A percentile compares a stretch with the other conserved stretches of the same genome.
Conservation (phyloP, 2,329 filamentous ascomycete genomes). For the Sporothrix curviconia region DNA sequence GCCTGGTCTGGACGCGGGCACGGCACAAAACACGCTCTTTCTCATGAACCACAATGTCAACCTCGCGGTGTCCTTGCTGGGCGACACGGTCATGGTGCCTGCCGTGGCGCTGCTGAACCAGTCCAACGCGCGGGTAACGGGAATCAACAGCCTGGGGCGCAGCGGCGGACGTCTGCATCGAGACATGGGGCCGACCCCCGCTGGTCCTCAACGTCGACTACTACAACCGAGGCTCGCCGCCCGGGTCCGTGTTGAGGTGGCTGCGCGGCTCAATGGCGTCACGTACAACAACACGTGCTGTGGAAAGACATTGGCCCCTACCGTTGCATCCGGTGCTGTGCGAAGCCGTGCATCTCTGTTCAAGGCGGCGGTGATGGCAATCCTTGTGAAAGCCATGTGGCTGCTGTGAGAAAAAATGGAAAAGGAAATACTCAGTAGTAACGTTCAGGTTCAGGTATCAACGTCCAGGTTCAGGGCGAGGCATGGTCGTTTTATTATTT, state of each 20-base stretch:
- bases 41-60: slow-evolving; percentile 91
- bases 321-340: neutral
- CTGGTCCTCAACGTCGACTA: slow-evolving; percentile 80
- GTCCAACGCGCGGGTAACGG: slow-evolving; percentile 63
- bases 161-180: slow-evolving; percentile 55
- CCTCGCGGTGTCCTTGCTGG: slow-evolving; percentile 62
- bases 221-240: slow-evolving; percentile 63
- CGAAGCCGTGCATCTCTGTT: neutral
- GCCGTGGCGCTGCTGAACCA: slow-evolving; percentile 62
- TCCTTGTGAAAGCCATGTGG: too few relatives aligned
- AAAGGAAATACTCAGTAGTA: neutral
- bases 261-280: slow-evolving; percentile 65
- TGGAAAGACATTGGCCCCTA: slow-evolving; percentile 31
- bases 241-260: slow-evolving; percentile 69
- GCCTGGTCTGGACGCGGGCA: slow-evolving; percentile 50
- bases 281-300: slow-evolving; percentile 58
- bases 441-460: too few relatives aligned
- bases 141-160: slow-evolving; percentile 60
- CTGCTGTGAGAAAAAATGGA: neutral
- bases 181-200: slow-evolving; percentile 60
- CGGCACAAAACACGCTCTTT: slow-evolving; percentile 60
- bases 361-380: neutral
- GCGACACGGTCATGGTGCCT: slow-evolving; percentile 60
- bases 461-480: too few relatives aligned
- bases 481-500: too few relatives aligned